Percentiles rank a stretch among this genome's conserved stretches.
phyloP scores from a whole-genome alignment of 805 yeast species.

The Wickerhamomyces ciferrii region DNA sequence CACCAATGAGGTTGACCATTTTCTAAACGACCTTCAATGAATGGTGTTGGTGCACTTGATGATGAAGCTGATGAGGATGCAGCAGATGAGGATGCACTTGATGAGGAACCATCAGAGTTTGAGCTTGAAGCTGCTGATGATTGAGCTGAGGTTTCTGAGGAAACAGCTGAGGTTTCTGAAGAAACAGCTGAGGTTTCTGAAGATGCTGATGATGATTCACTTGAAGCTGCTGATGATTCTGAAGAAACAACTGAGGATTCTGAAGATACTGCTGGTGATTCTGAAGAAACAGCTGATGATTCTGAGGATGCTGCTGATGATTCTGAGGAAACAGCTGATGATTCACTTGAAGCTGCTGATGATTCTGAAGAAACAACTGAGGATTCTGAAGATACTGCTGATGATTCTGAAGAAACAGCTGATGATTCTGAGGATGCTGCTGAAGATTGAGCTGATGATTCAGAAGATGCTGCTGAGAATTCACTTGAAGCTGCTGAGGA shows the following conservation, averaged over 20 bases:
- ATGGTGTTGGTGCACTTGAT: conserved; percentile 21
- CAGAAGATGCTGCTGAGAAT: neutral
- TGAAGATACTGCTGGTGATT: neutral
- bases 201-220: neutral
- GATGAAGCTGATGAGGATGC: conserved; percentile 12
- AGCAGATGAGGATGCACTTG: conserved; percentile 16
- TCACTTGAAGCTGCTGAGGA: neutral
- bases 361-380: neutral
- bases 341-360: neutral
- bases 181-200: neutral
- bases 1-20: conserved; percentile 41
- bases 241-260: neutral
- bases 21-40: conserved; percentile 20
- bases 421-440: no score
- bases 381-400: no score
- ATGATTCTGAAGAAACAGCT: no score
- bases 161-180: neutral
- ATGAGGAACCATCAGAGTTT: conserved; percentile 26
- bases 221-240: neutral
- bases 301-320: neutral
- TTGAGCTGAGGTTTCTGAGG: no score
- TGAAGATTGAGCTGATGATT: neutral
- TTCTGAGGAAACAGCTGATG: neutral
- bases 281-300: neutral
- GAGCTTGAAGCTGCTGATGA: conserved; percentile 3